These are phyloP conservation scores for Pseudocercospora musae DNA, from an alignment of 2,329 filamentous ascomycete species.

Conservation along the genomic window DNA sequence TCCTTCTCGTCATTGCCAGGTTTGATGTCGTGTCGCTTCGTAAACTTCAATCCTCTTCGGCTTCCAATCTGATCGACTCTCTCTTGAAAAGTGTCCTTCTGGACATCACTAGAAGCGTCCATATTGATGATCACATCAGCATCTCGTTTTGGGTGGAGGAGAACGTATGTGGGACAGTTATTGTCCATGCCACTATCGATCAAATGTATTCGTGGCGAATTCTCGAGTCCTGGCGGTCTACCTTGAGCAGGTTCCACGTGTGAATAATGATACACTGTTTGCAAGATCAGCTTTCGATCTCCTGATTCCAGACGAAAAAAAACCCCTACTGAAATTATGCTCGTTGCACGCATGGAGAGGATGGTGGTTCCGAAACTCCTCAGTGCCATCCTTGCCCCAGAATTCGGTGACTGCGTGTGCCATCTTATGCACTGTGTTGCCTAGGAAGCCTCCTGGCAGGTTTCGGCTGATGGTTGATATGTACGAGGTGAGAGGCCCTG, in stretches of 20 bases:
- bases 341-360: constrained; percentile 37
- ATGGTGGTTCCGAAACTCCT: constrained; percentile 36
- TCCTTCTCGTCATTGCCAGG: constrained; percentile 22
- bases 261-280: constrained; percentile 33
- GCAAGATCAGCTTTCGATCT: constrained; percentile 4
- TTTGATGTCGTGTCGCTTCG: constrained; percentile 28
- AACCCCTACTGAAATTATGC: background rate
- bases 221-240: constrained; percentile 32
- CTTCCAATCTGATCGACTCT: constrained; percentile 35
- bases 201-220: constrained; percentile 36
- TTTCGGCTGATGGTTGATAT: constrained; percentile 34
- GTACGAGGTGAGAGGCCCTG: constrained; percentile 35
- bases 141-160: constrained; percentile 29
- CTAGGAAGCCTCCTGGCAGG: constrained; percentile 32
- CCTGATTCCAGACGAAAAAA: background rate
- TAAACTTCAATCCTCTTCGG: constrained; percentile 34
- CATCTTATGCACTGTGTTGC: constrained; percentile 30
- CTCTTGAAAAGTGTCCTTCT: constrained; percentile 35
- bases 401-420: constrained; percentile 27
- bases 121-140: constrained; percentile 36
- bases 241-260: constrained; percentile 17
- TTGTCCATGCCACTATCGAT: constrained; percentile 39
- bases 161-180: constrained; percentile 35
- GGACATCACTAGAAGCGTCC: constrained; percentile 34
- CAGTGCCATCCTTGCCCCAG: constrained; percentile 36